A percentile compares a stretch with the other conserved stretches of the same genome.
These are phyloP conservation scores for Pholiota conissans DNA, from an alignment of 768 basidiomycete genomes.

Conservation along the genomic window DNA sequence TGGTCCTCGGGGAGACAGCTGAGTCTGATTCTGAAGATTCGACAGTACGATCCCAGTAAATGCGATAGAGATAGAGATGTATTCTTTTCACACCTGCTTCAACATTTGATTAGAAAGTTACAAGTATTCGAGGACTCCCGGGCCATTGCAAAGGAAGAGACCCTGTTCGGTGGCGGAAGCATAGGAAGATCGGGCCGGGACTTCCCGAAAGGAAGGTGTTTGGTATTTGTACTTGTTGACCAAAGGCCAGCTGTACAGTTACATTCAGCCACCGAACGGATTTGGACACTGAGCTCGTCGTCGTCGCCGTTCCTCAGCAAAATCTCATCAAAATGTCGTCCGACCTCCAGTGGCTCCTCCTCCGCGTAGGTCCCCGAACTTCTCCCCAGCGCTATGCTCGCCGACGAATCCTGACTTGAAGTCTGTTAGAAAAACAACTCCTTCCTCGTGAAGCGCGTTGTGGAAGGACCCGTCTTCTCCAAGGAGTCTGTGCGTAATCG, in stretches of 20 bases:
- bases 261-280: slow-evolving; percentile 34
- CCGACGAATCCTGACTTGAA: neutral
- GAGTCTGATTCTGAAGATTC: too few relatives aligned
- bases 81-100: too few relatives aligned
- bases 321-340: slow-evolving; percentile 63
- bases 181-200: too few relatives aligned
- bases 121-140: too few relatives aligned
- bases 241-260: slow-evolving; percentile 39
- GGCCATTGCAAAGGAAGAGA: too few relatives aligned
- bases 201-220: neutral
- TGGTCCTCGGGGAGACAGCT: too few relatives aligned
- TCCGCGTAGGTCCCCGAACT: slow-evolving; percentile 60
- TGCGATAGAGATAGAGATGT: too few relatives aligned
- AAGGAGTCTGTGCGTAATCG: slow-evolving; percentile 81
- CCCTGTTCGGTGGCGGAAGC: too few relatives aligned
- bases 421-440: slow-evolving; percentile 72
- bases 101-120: too few relatives aligned
- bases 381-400: neutral
- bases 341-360: slow-evolving; percentile 93
- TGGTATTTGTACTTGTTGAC: slow-evolving; percentile 29
- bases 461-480: slow-evolving; percentile 78
- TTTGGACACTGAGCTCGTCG: slow-evolving; percentile 16
- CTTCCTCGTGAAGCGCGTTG: slow-evolving; percentile 77
- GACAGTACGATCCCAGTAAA: too few relatives aligned
- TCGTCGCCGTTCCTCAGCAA: slow-evolving; percentile 21